Percentiles rank a stretch among this genome's conserved stretches.
phyloP scores from a whole-genome alignment of 2,329 filamentous ascomycete genomes.

The Cladorrhinum sp. region DNA sequence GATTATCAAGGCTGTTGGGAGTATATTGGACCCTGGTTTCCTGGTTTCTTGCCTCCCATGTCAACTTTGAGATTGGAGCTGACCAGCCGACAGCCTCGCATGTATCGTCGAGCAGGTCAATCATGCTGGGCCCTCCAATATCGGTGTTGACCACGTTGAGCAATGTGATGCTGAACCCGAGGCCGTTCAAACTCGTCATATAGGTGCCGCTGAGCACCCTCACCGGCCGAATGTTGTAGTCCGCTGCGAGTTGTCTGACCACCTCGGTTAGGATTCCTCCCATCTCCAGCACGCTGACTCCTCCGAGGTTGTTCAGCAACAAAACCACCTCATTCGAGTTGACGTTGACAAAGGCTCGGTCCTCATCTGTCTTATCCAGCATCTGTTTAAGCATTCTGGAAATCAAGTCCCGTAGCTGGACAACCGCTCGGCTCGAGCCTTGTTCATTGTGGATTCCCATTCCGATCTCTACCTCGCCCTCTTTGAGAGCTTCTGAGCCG shows the following conservation, averaged over 20 bases:
- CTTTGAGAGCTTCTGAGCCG: conserved; percentile 55
- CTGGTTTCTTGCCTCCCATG: conserved; percentile 59
- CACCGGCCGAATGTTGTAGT: conserved; percentile 59
- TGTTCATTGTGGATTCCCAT: conserved; percentile 79
- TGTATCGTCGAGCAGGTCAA: conserved; percentile 67
- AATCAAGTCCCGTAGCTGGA: conserved; percentile 54
- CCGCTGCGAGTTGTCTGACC: conserved; percentile 56
- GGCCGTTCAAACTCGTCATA: conserved; percentile 75
- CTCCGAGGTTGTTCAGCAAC: conserved; percentile 73
- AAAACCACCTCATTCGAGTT: conserved; percentile 63
- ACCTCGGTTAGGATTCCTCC: conserved; percentile 70
- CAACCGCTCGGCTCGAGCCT: conserved; percentile 51
- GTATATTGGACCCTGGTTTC: conserved; percentile 43
- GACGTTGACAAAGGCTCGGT: conserved; percentile 67
- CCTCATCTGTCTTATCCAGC: conserved; percentile 62
- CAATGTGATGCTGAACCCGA: conserved; percentile 71
- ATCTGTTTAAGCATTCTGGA: conserved; percentile 67
- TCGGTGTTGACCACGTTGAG: conserved; percentile 62
- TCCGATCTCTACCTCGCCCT: conserved; percentile 60
- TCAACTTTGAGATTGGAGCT: conserved; percentile 58
- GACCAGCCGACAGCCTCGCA: conserved; percentile 70
- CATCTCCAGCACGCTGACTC: conserved; percentile 69
- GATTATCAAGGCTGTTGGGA: conserved; percentile 32
- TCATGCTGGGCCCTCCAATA: conserved; percentile 58
- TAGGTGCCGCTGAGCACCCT: conserved; percentile 67